phyloP scores from a whole-genome alignment of 2,329 filamentous ascomycete species.

The Colletotrichum sp. region DNA sequence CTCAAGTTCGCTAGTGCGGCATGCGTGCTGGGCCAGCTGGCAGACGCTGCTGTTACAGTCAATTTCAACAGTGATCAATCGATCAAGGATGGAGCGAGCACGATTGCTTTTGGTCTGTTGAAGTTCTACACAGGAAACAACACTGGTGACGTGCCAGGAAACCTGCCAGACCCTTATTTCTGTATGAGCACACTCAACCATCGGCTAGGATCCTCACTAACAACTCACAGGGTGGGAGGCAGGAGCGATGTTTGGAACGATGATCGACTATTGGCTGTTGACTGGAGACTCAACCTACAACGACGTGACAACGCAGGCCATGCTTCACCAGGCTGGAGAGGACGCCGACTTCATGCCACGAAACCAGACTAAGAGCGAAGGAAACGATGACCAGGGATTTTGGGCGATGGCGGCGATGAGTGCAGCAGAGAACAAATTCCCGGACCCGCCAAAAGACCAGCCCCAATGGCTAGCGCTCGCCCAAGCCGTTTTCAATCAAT shows the following conservation, averaged over 20 bases:
- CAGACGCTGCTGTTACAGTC: neutral
- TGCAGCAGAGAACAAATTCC: conserved; percentile 78
- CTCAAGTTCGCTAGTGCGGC: conserved; percentile 8
- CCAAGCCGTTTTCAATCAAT: conserved; percentile 82
- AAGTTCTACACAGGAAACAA: conserved; percentile 58
- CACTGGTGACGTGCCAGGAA: conserved; percentile 62
- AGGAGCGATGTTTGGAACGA: conserved; percentile 71
- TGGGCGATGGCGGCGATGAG: conserved; percentile 85
- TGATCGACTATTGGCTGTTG: conserved; percentile 75
- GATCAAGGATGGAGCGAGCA: conserved; percentile 44
- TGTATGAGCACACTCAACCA: conserved; percentile 55
- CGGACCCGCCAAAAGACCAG: conserved; percentile 64
- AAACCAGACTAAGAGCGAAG: conserved; percentile 66
- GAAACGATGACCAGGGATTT: conserved; percentile 82
- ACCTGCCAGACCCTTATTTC: conserved; percentile 66
- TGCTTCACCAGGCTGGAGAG: conserved; percentile 66
- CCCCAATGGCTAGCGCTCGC: conserved; percentile 80
- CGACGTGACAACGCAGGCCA: conserved; percentile 58
- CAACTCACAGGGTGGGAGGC: conserved; percentile 70
- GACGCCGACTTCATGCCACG: conserved; percentile 68
- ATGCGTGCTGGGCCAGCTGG: conserved; percentile 11
- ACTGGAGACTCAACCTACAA: conserved; percentile 73
- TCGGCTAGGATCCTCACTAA: conserved; percentile 50
- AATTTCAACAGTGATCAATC: conserved; percentile 15
- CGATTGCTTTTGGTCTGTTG: conserved; percentile 40